Percentiles rank a stretch among this genome's conserved stretches.
These are phyloP conservation scores for Globisporangium apiculatum DNA, from an alignment of 352 stramenopile genomes.

Conservation along the genomic window DNA sequence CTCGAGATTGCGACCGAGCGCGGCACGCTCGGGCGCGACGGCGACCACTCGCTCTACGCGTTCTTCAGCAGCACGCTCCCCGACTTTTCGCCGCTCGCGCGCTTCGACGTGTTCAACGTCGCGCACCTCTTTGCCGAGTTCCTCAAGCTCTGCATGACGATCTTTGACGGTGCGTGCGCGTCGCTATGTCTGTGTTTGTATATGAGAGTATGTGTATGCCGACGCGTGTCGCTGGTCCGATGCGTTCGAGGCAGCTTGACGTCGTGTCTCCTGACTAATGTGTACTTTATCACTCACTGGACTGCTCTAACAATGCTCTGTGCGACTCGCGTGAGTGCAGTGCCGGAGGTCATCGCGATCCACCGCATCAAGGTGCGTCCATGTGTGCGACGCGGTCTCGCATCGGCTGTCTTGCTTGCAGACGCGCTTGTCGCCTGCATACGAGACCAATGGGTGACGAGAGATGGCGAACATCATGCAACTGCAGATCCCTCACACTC, in stretches of 20 bases:
- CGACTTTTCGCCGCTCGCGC: slow-evolving; percentile 50
- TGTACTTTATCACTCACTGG: too few species aligned
- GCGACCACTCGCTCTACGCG: slow-evolving; percentile 64
- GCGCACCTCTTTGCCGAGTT: slow-evolving; percentile 56
- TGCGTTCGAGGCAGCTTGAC: too few species aligned
- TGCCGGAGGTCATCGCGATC: slow-evolving; percentile 76
- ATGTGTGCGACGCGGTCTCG: too few species aligned
- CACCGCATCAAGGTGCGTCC: slow-evolving; percentile 54
- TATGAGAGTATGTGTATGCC: too few species aligned
- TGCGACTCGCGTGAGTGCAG: slow-evolving; percentile 14
- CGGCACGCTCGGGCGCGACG: slow-evolving; percentile 53
- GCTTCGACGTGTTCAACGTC: slow-evolving; percentile 63
- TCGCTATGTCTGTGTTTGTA: too few species aligned
- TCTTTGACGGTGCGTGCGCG: slow-evolving; percentile 64
- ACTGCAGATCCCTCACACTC: not conserved
- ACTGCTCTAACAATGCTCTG: not conserved
- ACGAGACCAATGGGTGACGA: too few species aligned
- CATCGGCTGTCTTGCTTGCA: not conserved
- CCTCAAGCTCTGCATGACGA: slow-evolving; percentile 72
- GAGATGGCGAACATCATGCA: not conserved
- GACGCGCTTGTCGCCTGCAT: not conserved
- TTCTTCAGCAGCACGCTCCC: slow-evolving; percentile 76
- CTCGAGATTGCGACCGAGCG: slow-evolving; percentile 65
- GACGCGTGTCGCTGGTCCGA: too few species aligned
- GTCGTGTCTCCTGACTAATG: too few species aligned